A percentile compares a stretch with the other conserved stretches of the same genome.
These are phyloP conservation scores for Backusella tuberculispora DNA, from an alignment of 192 early-diverging fungal species.

Conservation along the genomic window DNA sequence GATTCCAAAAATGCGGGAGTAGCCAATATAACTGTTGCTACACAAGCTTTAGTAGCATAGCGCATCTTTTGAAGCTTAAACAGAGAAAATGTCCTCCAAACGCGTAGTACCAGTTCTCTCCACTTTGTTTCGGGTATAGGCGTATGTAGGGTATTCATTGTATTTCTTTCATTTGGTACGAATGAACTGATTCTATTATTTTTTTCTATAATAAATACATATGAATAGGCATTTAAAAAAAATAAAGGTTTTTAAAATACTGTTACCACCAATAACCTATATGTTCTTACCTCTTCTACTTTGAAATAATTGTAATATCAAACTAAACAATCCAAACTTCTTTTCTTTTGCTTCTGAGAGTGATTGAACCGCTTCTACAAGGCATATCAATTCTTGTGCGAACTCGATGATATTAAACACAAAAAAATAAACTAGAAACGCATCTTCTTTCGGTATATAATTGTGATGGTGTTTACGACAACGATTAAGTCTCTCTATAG, in stretches of 20 bases:
- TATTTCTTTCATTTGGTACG: constrained; percentile 43
- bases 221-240: not conserved
- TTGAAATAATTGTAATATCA: not conserved
- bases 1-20: constrained; percentile 67
- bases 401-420: constrained; percentile 80
- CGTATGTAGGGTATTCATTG: constrained; percentile 58
- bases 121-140: constrained; percentile 55
- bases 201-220: not conserved
- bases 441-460: constrained; percentile 60
- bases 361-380: constrained; percentile 43
- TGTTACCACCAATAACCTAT: not conserved
- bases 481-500: constrained; percentile 45
- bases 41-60: constrained; percentile 76
- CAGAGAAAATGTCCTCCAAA: constrained; percentile 67
- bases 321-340: constrained; percentile 4
- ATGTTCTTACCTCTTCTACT: not conserved
- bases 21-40: constrained; percentile 64
- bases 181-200: constrained; percentile 11
- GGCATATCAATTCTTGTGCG: constrained; percentile 60
- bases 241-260: not conserved
- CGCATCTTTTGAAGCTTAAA: constrained; percentile 70
- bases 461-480: constrained; percentile 21
- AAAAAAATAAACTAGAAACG: constrained; percentile 80
- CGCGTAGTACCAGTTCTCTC: constrained; percentile 51
- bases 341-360: constrained; percentile 18